Conservation (phyloP, 768 basidiomycete genomes). For the Boletus eberwhitei region DNA sequence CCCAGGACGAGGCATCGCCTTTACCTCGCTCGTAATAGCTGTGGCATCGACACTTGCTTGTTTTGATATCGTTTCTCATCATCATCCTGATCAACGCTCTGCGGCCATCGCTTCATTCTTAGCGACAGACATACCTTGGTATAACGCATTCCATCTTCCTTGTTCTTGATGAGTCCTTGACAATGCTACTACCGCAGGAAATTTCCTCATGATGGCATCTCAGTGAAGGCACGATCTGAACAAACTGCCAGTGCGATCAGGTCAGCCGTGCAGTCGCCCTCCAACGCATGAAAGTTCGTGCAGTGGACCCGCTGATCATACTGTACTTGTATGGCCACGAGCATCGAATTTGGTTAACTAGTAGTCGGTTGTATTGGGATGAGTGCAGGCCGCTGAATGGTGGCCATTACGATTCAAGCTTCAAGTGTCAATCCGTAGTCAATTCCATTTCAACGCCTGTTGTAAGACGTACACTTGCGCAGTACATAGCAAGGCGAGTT, state of each 20-base stretch:
- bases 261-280: neutral
- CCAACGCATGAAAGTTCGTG: neutral
- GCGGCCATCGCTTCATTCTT: slow-evolving; percentile 1
- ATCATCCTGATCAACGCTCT: neutral
- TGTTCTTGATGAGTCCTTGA: neutral
- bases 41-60: slow-evolving; percentile 2
- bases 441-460: too few species aligned
- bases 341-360: too few species aligned
- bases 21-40: slow-evolving; percentile 1
- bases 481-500: too few species aligned
- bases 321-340: too few species aligned
- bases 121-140: slow-evolving; percentile 6
- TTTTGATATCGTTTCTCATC: neutral
- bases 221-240: slow-evolving; percentile 2
- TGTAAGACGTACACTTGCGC: too few species aligned
- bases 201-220: slow-evolving; percentile 2
- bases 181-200: neutral
- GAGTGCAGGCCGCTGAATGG: too few species aligned
- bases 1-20: slow-evolving; percentile 3
- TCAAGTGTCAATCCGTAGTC: too few species aligned
- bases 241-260: slow-evolving; percentile 1
- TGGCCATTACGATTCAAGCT: too few species aligned
- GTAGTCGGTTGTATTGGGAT: too few species aligned
- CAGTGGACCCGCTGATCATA: too few species aligned
- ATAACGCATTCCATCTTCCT: neutral